These are phyloP conservation scores for Saccharomycopsis babjevae DNA, from an alignment of 805 yeast genomes.

Conservation along the genomic window DNA sequence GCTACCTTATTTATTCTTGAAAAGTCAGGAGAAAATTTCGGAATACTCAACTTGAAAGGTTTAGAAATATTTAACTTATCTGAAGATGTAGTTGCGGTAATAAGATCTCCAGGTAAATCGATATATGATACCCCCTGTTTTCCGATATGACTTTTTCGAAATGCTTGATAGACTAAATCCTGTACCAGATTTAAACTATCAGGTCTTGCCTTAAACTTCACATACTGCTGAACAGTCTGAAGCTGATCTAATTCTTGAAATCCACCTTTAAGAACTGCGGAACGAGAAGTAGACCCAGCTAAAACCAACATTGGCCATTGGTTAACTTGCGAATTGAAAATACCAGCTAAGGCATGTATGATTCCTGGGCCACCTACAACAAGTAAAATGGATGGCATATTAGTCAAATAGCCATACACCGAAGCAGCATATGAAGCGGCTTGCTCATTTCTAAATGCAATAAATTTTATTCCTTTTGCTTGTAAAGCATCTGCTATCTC, in stretches of 20 bases:
- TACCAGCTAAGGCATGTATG: conserved; percentile 57
- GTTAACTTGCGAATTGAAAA: conserved; percentile 51
- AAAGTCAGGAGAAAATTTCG: conserved; percentile 30
- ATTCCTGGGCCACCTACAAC: conserved; percentile 75
- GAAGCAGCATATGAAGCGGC: conserved; percentile 72
- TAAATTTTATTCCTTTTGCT: conserved; percentile 41
- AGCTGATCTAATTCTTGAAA: conserved; percentile 67
- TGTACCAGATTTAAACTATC: conserved; percentile 21
- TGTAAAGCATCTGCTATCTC: conserved; percentile 57
- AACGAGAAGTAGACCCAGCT: conserved; percentile 50
- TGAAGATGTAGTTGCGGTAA: not conserved
- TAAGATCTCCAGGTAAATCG: conserved; percentile 45
- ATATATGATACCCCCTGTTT: conserved; percentile 53
- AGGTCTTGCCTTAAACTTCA: conserved; percentile 44
- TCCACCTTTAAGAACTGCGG: conserved; percentile 46
- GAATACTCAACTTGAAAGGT: not conserved
- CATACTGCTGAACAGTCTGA: conserved; percentile 34
- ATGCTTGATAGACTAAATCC: conserved; percentile 30
- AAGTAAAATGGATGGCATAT: conserved; percentile 53
- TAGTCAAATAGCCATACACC: conserved; percentile 55
- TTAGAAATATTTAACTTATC: not conserved
- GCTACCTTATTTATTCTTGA: conserved; percentile 29
- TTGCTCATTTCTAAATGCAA: conserved; percentile 61
- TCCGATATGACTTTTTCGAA: conserved; percentile 35
- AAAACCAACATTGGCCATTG: conserved; percentile 56